Conservation (phyloP, 331 rosid genomes). For the Arachis monticola region DNA sequence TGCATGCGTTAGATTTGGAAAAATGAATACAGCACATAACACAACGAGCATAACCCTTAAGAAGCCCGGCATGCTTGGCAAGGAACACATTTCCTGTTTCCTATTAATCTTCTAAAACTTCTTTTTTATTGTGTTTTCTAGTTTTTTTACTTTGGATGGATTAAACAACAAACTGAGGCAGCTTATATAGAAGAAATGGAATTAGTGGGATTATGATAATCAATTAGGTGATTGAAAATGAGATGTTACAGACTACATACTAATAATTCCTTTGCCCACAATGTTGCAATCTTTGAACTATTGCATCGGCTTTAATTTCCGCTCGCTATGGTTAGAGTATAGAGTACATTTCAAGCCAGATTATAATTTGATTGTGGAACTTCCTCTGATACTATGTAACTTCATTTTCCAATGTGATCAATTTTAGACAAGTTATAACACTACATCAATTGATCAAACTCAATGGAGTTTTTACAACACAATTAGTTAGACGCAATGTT, state of each 20-base stretch:
- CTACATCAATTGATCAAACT: background rate
- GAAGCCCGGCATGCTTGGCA: constrained; percentile 32
- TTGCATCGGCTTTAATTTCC: constrained; percentile 28
- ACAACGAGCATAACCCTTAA: constrained; percentile 42
- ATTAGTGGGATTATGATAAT: constrained; percentile 49
- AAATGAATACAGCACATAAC: constrained; percentile 43
- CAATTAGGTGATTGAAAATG: constrained; percentile 67
- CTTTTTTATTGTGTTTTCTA: background rate
- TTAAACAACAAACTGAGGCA: constrained; percentile 31
- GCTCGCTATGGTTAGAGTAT: constrained; percentile 48
- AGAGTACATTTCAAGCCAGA: constrained; percentile 65
- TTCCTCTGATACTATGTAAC: constrained; percentile 24
- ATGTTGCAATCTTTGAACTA: constrained; percentile 39
- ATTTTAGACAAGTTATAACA: background rate
- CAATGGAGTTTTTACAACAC: background rate
- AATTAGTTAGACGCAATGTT: constrained; percentile 14
- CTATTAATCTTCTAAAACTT: background rate
- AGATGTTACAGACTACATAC: constrained; percentile 39
- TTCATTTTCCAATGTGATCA: constrained; percentile 32
- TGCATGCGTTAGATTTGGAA: constrained; percentile 51
- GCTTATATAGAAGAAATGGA: constrained; percentile 44
- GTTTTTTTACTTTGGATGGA: constrained; percentile 45
- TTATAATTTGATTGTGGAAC: constrained; percentile 14
- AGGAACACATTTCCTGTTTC: constrained; percentile 43
- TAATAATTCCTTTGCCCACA: constrained; percentile 46